Evolutionary conservation across 163 green algal genomes (phyloP).

Genomic region (Chlorella variabilis): DNA sequence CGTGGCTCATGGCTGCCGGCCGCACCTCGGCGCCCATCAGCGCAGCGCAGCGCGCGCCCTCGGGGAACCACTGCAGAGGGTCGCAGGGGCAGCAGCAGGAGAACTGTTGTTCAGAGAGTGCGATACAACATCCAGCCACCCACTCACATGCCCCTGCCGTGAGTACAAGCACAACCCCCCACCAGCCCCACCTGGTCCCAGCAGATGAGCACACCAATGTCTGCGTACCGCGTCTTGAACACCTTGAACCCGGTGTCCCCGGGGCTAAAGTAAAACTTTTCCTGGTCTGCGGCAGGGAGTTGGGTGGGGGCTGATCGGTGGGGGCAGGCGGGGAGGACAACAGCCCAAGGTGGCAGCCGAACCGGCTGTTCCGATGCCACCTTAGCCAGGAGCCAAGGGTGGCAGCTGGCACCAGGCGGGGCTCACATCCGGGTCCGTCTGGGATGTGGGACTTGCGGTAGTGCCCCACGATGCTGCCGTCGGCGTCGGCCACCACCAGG

Average conservation of each 20-base stretch:
- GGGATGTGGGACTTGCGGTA: conserved; percentile 93
- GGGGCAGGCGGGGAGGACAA: too few species aligned
- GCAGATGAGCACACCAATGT: conserved; percentile 80
- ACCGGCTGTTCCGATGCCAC: too few species aligned
- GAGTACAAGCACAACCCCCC: too few species aligned
- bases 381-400: too few species aligned
- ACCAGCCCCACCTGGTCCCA: conserved; percentile 74
- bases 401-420: neutral
- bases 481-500: conserved; percentile 78
- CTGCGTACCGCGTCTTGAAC: conserved; percentile 66
- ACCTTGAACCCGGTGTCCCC: conserved; percentile 88
- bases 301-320: too few species aligned
- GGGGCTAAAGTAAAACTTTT: conserved; percentile 93
- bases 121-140: too few species aligned
- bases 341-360: too few species aligned
- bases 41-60: conserved; percentile 70
- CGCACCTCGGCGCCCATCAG: conserved; percentile 75
- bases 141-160: too few species aligned
- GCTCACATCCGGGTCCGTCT: conserved; percentile 74
- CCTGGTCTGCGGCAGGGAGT: conserved; percentile 66
- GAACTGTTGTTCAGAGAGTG: too few species aligned
- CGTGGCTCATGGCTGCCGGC: neutral
- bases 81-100: neutral
- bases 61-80: conserved; percentile 84
- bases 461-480: conserved; percentile 71